A percentile compares a stretch with the other conserved stretches of the same genome.
Evolutionary conservation across 2,329 filamentous ascomycete species (phyloP).

Genomic region (Phyllosticta citribraziliensis): DNA sequence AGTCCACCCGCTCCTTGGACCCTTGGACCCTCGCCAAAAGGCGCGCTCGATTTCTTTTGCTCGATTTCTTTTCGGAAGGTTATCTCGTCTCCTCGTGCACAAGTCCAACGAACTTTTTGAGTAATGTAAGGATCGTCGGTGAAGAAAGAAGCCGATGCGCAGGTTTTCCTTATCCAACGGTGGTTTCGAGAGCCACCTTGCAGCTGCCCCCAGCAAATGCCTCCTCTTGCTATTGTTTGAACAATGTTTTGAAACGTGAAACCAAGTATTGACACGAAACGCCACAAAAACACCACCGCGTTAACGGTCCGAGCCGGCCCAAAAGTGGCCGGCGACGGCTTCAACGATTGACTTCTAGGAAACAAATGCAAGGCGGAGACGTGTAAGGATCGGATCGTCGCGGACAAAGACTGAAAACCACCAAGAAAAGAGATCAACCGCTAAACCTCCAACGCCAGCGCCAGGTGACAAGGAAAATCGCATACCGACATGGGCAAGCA

Average conservation of each 20-base stretch:
- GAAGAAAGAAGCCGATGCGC: neutral
- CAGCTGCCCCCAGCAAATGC: neutral
- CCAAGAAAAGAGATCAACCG: conserved; percentile 1
- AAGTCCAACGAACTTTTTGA: neutral
- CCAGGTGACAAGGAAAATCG: conserved; percentile 3
- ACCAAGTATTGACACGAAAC: neutral
- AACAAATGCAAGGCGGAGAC: conserved; percentile 7
- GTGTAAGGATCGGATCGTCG: conserved; percentile 9
- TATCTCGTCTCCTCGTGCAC: neutral
- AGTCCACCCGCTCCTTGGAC: neutral
- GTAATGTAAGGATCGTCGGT: neutral
- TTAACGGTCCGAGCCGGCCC: neutral
- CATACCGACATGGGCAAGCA: neutral
- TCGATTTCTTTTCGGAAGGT: neutral
- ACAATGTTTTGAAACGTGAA: neutral
- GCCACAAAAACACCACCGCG: neutral
- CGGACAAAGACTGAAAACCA: neutral
- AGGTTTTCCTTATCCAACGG: neutral
- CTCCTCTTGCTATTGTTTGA: neutral
- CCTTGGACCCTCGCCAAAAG: neutral
- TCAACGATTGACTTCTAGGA: conserved; percentile 3
- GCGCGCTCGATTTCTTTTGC: neutral
- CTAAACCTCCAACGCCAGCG: conserved; percentile 9
- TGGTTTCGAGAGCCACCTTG: neutral
- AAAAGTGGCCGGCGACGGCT: neutral